Evolutionary conservation across 139 green algal genomes (phyloP).

Genomic region (Eudorina sp.): DNA sequence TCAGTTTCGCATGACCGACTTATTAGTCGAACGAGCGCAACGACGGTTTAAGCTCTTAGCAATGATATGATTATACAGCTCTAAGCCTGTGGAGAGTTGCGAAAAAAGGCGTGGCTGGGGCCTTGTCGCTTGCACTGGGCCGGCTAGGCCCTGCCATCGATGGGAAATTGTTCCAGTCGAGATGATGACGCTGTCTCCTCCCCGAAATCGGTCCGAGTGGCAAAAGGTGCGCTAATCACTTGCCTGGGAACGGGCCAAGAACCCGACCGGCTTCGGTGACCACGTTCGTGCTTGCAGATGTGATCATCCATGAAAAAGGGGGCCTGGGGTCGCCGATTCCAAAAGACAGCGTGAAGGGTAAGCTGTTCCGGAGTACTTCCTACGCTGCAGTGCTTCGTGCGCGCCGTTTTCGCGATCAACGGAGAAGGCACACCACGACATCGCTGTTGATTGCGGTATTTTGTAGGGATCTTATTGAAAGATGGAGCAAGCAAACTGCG

Average conservation of each 20-base stretch:
- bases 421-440: too few species aligned
- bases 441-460: too few species aligned
- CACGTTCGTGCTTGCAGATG: background rate
- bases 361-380: background rate
- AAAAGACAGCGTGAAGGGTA: constrained; percentile 4
- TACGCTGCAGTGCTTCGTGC: too few species aligned
- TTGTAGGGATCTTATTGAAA: constrained; percentile 29
- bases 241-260: too few species aligned
- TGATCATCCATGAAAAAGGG: background rate
- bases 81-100: too few species aligned
- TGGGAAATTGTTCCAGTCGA: constrained; percentile 16
- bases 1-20: too few species aligned
- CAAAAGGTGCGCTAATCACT: constrained; percentile 1
- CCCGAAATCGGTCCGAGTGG: background rate
- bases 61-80: too few species aligned
- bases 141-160: background rate
- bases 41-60: too few species aligned
- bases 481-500: background rate
- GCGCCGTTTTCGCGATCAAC: too few species aligned
- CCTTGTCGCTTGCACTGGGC: background rate
- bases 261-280: background rate
- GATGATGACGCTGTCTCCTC: background rate
- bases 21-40: too few species aligned
- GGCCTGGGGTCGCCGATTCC: background rate
- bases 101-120: background rate